These are phyloP conservation scores for Phytophthora boehmeriae DNA, from an alignment of 352 stramenopile genomes.

Conservation along the genomic window DNA sequence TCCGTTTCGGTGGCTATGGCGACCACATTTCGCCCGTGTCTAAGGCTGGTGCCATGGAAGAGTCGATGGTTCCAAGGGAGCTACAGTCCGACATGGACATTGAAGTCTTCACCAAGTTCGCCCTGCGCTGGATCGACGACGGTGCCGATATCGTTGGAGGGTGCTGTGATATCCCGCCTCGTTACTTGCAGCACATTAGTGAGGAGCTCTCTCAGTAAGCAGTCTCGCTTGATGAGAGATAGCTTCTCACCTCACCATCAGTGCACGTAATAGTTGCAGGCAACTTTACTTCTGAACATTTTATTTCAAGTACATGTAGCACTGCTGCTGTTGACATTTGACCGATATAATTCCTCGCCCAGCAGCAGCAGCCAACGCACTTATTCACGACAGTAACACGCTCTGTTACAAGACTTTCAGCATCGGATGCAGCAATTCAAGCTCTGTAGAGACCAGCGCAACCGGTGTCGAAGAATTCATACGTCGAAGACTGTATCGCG, in stretches of 20 bases:
- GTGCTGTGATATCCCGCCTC: conserved; percentile 89
- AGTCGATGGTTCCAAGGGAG: conserved; percentile 74
- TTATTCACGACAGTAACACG: conserved; percentile 53
- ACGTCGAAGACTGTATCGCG: conserved; percentile 64
- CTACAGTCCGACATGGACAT: conserved; percentile 75
- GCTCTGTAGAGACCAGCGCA: conserved; percentile 44
- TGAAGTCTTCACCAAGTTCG: conserved; percentile 79
- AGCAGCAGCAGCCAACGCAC: too few relatives aligned
- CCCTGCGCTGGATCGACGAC: conserved; percentile 69
- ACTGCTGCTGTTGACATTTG: too few relatives aligned
- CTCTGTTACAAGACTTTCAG: conserved; percentile 69
- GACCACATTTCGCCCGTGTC: conserved; percentile 86
- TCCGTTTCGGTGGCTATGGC: conserved; percentile 83
- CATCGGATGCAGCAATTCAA: conserved; percentile 55
- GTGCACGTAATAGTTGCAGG: neutral
- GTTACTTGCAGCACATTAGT: conserved; percentile 70
- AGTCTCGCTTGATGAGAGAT: neutral
- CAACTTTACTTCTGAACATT: neutral
- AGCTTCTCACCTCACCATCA: neutral
- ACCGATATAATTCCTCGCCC: too few relatives aligned
- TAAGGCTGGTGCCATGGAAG: conserved; percentile 62
- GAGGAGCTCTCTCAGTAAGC: conserved; percentile 18
- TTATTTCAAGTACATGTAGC: neutral
- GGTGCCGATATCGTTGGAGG: conserved; percentile 85
- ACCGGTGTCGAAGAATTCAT: conserved; percentile 51